A percentile compares a stretch with the other conserved stretches of the same genome.
These are phyloP conservation scores for Talaromyces sp. DNA, from an alignment of 2,329 filamentous ascomycete genomes.

Conservation along the genomic window DNA sequence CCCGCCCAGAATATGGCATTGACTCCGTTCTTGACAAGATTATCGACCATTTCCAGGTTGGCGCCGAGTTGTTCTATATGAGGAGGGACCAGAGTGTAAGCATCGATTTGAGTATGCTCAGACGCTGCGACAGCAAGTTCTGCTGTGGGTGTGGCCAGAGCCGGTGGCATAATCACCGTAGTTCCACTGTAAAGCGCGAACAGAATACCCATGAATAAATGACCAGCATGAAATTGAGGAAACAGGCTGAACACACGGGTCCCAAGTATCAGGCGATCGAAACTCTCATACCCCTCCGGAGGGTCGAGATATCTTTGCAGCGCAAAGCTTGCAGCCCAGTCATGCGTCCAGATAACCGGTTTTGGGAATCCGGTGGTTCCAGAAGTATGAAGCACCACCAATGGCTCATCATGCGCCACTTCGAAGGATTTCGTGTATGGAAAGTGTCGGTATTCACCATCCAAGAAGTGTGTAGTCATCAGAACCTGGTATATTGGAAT, in stretches of 20 bases:
- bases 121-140: constrained; percentile 16
- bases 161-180: constrained; percentile 19
- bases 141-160: constrained; percentile 4
- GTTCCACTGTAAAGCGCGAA: constrained; percentile 18
- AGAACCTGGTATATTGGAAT: background rate
- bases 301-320: constrained; percentile 15
- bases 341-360: constrained; percentile 22
- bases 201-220: constrained; percentile 10
- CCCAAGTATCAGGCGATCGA: constrained; percentile 9
- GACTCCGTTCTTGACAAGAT: constrained; percentile 8
- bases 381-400: constrained; percentile 16
- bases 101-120: constrained; percentile 18
- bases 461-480: background rate
- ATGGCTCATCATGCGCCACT: background rate
- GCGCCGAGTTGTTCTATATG: constrained; percentile 20
- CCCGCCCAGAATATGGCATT: constrained; percentile 9
- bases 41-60: constrained; percentile 18
- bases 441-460: background rate
- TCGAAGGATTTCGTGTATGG: constrained; percentile 7
- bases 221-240: constrained; percentile 22
- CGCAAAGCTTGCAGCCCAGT: constrained; percentile 20
- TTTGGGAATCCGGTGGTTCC: constrained; percentile 18
- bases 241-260: constrained; percentile 19
- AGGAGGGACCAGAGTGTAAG: constrained; percentile 17
- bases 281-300: constrained; percentile 19